These are phyloP conservation scores for Aspergillus amoenus DNA, from an alignment of 2,329 filamentous ascomycete species.

Conservation along the genomic window DNA sequence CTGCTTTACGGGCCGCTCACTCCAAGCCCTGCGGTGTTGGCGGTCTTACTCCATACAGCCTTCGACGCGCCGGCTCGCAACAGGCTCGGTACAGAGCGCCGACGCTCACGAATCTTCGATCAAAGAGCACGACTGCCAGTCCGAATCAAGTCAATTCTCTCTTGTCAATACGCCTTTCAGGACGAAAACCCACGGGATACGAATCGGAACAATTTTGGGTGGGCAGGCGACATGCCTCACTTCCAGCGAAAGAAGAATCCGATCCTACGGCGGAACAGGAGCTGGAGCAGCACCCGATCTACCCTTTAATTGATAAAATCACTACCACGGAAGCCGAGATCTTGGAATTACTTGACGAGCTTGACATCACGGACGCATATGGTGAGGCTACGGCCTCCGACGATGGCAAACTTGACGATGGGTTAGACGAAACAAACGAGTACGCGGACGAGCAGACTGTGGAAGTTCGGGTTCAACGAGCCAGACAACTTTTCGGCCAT, in stretches of 20 bases:
- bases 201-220: conserved; percentile 9
- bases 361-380: conserved; percentile 15
- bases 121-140: conserved; percentile 14
- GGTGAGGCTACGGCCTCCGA: conserved; percentile 22
- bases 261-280: conserved; percentile 22
- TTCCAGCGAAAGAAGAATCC: conserved; percentile 17
- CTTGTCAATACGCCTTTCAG: neutral
- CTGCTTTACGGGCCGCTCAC: conserved; percentile 29
- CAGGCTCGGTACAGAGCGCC: conserved; percentile 26
- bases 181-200: neutral
- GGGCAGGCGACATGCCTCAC: conserved; percentile 25
- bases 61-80: conserved; percentile 22
- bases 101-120: conserved; percentile 19
- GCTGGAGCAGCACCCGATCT: conserved; percentile 26
- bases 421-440: conserved; percentile 29
- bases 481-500: conserved; percentile 74
- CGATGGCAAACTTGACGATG: conserved; percentile 27
- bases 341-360: conserved; percentile 31
- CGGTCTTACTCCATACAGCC: conserved; percentile 20
- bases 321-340: conserved; percentile 36
- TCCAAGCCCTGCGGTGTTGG: conserved; percentile 29
- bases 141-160: conserved; percentile 8
- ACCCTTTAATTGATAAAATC: conserved; percentile 38
- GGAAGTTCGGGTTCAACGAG: conserved; percentile 59
- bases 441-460: conserved; percentile 33